Percentiles rank a stretch among this genome's conserved stretches.
These are phyloP conservation scores for Trichosporon ovoides DNA, from an alignment of 1,284 basidiomycete genomes.

Conservation along the genomic window DNA sequence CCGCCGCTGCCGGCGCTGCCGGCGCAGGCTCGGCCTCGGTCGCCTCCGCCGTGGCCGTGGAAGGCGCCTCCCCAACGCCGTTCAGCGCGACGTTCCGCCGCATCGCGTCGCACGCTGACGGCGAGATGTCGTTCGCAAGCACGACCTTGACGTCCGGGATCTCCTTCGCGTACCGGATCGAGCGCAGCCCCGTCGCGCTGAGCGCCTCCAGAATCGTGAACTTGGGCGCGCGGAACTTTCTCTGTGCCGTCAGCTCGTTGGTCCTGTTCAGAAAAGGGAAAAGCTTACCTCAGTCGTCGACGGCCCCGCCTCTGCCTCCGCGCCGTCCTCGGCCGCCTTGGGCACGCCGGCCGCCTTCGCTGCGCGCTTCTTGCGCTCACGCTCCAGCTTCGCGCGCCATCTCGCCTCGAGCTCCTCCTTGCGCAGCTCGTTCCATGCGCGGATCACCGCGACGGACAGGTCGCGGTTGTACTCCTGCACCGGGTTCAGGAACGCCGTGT, in stretches of 20 bases:
- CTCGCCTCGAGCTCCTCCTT: constrained; percentile 56
- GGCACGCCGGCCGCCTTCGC: constrained; percentile 34
- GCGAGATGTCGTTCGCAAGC: constrained; percentile 88
- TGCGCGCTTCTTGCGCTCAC: constrained; percentile 22
- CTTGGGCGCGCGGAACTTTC: constrained; percentile 57
- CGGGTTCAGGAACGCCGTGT: constrained; percentile 91
- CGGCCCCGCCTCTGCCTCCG: constrained; percentile 18
- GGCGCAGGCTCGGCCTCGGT: constrained; percentile 1
- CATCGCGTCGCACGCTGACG: constrained; percentile 80
- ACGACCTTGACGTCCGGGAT: constrained; percentile 88
- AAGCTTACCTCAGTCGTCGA: constrained; percentile 18
- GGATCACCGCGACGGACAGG: constrained; percentile 82
- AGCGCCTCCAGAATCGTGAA: constrained; percentile 90
- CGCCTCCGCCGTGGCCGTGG: constrained; percentile 2
- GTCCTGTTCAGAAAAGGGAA: no score
- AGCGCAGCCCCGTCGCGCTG: constrained; percentile 88
- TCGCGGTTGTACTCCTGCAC: constrained; percentile 99
- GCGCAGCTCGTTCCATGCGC: constrained; percentile 58
- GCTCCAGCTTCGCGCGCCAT: constrained; percentile 42
- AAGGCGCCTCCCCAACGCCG: constrained; percentile 55
- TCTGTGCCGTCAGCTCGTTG: constrained; percentile 1
- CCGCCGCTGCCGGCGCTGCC: background rate
- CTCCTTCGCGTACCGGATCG: constrained; percentile 96
- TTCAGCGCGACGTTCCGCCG: constrained; percentile 84
- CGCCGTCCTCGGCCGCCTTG: background rate